phyloP scores from a whole-genome alignment of 2,329 filamentous ascomycete species.

The Capronia coronata region DNA sequence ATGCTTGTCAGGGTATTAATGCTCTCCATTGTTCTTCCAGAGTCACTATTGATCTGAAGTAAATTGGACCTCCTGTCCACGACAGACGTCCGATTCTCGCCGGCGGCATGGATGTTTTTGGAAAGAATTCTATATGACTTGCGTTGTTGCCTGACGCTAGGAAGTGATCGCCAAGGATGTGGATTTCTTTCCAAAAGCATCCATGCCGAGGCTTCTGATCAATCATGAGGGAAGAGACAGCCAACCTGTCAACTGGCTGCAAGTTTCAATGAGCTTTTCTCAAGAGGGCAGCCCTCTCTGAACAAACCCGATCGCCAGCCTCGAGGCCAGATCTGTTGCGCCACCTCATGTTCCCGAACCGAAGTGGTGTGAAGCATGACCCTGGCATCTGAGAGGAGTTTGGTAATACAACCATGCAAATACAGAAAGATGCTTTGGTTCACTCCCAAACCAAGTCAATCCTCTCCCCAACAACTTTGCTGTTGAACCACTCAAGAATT shows the following conservation, averaged over 20 bases:
- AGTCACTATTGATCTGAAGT: conserved; percentile 55
- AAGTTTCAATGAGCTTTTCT: too few species aligned
- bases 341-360: too few species aligned
- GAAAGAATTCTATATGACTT: conserved; percentile 62
- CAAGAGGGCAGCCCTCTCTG: too few species aligned
- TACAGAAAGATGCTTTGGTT: not conserved
- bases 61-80: conserved; percentile 55
- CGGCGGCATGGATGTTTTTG: conserved; percentile 61
- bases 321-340: too few species aligned
- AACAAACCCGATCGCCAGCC: too few species aligned
- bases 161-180: conserved; percentile 64
- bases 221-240: too few species aligned
- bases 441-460: conserved; percentile 33
- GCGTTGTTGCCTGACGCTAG: conserved; percentile 51
- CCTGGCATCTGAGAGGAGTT: conserved; percentile 22
- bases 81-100: conserved; percentile 47
- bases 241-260: too few species aligned
- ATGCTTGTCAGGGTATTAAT: conserved; percentile 51
- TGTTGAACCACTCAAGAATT: conserved; percentile 54
- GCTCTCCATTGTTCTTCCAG: conserved; percentile 59
- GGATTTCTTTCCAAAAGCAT: conserved; percentile 63
- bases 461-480: conserved; percentile 45
- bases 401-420: too few species aligned
- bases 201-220: too few species aligned
- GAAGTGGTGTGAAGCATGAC: too few species aligned